These are phyloP conservation scores for Bimuria novae-zelandiae DNA, from an alignment of 2,329 filamentous ascomycete genomes.

Conservation along the genomic window DNA sequence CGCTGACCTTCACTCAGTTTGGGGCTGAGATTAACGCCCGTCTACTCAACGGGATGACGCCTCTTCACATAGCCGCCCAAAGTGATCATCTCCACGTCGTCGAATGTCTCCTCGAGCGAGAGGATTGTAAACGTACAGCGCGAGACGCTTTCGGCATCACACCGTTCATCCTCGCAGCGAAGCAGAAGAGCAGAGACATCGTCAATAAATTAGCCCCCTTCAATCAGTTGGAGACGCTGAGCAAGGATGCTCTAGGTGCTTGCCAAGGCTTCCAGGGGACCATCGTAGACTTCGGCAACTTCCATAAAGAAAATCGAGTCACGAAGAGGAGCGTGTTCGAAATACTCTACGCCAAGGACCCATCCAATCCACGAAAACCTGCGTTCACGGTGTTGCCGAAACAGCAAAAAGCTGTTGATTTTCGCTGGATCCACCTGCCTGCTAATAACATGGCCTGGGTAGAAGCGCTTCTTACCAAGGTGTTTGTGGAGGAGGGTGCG, in stretches of 20 bases:
- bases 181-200: slow-evolving; percentile 47
- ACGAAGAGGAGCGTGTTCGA: slow-evolving; percentile 40
- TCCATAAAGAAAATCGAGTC: slow-evolving; percentile 42
- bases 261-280: slow-evolving; percentile 46
- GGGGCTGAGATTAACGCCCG: slow-evolving; percentile 42
- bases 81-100: slow-evolving; percentile 44
- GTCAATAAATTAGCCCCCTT: slow-evolving; percentile 49
- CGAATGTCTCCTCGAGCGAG: slow-evolving; percentile 40
- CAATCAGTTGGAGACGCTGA: slow-evolving; percentile 45
- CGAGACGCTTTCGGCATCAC: slow-evolving; percentile 53
- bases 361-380: slow-evolving; percentile 40
- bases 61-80: slow-evolving; percentile 45
- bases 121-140: slow-evolving; percentile 42
- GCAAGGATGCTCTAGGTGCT: slow-evolving; percentile 40
- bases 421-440: slow-evolving; percentile 54
- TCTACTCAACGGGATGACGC: slow-evolving; percentile 42
- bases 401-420: slow-evolving; percentile 48
- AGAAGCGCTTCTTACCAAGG: slow-evolving; percentile 66
- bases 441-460: slow-evolving; percentile 64
- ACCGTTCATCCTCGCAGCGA: slow-evolving; percentile 49
- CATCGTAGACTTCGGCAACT: slow-evolving; percentile 46
- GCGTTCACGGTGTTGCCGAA: slow-evolving; percentile 44
- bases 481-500: slow-evolving; percentile 66
- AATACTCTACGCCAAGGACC: slow-evolving; percentile 41
- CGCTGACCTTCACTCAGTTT: neutral